A percentile compares a stretch with the other conserved stretches of the same genome.
These are phyloP conservation scores for Zoysia matrella DNA, from an alignment of 202 grass and related monocot species.

Conservation along the genomic window DNA sequence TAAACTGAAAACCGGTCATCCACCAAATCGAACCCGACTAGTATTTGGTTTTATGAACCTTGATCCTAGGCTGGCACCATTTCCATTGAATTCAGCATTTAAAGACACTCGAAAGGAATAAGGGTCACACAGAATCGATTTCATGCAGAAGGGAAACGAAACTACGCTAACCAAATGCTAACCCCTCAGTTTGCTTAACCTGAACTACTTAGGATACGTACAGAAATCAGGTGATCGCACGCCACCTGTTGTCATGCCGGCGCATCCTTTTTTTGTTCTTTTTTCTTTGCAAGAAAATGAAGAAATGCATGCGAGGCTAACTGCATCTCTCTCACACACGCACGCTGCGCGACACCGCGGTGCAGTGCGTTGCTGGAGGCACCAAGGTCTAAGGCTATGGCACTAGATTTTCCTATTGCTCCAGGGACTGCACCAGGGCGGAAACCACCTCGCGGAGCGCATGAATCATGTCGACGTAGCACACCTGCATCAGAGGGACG, in stretches of 20 bases:
- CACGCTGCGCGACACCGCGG: neutral
- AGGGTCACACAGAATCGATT: neutral
- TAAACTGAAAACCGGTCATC: no score
- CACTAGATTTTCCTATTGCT: conserved; percentile 1
- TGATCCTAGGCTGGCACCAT: neutral
- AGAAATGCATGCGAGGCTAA: neutral
- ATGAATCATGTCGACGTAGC: no score
- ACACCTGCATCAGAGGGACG: no score
- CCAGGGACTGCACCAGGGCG: conserved; percentile 50
- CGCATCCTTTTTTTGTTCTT: conserved; percentile 26
- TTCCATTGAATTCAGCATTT: neutral
- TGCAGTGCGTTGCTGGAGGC: no score
- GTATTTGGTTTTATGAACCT: neutral
- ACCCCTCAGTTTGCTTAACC: conserved; percentile 2
- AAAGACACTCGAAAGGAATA: neutral
- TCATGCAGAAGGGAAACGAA: neutral
- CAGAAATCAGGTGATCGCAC: neutral
- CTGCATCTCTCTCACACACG: neutral
- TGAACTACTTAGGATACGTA: conserved; percentile 29
- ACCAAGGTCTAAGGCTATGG: no score
- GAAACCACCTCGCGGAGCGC: conserved; percentile 48
- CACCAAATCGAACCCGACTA: no score
- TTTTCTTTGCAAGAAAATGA: conserved; percentile 8
- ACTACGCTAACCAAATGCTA: conserved; percentile 10
- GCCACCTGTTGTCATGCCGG: neutral